Conservation (phyloP, 2,329 filamentous ascomycete genomes). For the Dactylonectria estremocensis region DNA sequence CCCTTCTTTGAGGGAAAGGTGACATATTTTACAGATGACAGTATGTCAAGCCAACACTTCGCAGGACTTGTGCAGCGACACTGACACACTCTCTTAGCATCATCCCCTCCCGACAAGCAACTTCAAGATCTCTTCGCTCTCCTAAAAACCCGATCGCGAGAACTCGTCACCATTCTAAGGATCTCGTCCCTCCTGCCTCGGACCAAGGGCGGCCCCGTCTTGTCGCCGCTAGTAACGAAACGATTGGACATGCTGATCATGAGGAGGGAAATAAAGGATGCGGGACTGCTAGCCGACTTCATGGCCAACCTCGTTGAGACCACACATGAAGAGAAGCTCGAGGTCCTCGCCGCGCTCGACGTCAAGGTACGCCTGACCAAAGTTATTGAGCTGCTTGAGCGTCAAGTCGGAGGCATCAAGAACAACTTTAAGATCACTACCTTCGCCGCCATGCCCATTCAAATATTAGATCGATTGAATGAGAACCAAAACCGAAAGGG, state of each 20-base stretch:
- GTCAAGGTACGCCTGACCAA: constrained; percentile 84
- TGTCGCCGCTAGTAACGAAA: constrained; percentile 89
- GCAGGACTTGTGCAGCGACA: background rate
- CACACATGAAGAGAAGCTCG: constrained; percentile 91
- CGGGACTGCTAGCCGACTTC: constrained; percentile 91
- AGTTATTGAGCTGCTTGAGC: constrained; percentile 86
- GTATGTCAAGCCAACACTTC: constrained; percentile 59
- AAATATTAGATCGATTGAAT: constrained; percentile 70
- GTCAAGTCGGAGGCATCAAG: constrained; percentile 88
- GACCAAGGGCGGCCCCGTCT: constrained; percentile 71
- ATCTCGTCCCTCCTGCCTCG: constrained; percentile 88
- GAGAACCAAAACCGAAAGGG: constrained; percentile 56
- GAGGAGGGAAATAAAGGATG: constrained; percentile 85
- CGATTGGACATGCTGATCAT: constrained; percentile 90
- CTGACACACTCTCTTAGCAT: constrained; percentile 44
- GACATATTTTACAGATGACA: constrained; percentile 77
- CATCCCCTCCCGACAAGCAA: constrained; percentile 66
- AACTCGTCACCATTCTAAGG: constrained; percentile 87
- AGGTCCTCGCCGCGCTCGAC: constrained; percentile 85
- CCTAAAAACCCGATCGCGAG: constrained; percentile 87
- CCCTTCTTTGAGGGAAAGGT: constrained; percentile 91
- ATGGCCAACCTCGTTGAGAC: constrained; percentile 95
- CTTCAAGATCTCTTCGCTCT: constrained; percentile 81
- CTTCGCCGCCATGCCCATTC: constrained; percentile 77
- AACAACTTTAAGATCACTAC: constrained; percentile 89